phyloP scores from a whole-genome alignment of 148 eudicot genomes.

The Pouteria glomerata region DNA sequence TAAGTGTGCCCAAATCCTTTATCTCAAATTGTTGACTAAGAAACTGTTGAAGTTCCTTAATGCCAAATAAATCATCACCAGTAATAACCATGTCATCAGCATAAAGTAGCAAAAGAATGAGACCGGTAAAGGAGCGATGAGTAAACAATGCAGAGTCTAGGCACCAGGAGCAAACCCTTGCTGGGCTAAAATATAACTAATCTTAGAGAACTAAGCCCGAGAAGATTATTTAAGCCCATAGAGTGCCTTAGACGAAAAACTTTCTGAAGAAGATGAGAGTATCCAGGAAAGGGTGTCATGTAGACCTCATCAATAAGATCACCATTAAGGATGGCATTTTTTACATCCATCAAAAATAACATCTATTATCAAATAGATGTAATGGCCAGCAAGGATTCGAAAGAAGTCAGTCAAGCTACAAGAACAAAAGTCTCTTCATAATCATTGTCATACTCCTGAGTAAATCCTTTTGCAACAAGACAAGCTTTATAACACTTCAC shows the following conservation, averaged over 20 bases:
- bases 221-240: not conserved
- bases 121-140: not conserved
- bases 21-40: not conserved
- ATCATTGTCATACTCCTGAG: not conserved
- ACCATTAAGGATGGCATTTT: not conserved
- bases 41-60: not conserved
- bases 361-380: not conserved
- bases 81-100: not conserved
- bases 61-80: not conserved
- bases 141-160: not conserved
- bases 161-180: not conserved
- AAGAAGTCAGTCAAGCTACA: not conserved
- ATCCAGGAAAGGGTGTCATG: not conserved
- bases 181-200: not conserved
- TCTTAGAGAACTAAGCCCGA: not conserved
- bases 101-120: not conserved
- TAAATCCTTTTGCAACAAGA: not conserved
- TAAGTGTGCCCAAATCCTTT: not conserved
- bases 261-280: not conserved
- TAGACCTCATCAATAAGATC: too few relatives aligned
- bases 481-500: not conserved
- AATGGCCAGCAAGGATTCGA: not conserved
- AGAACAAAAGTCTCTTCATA: not conserved
- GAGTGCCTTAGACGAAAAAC: not conserved
- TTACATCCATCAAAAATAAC: not conserved